Evolutionary conservation across 768 basidiomycete genomes (phyloP), one percentile per base, ranked within the genome.

Genomic region (Udeniomyces megalosporus): DNA sequence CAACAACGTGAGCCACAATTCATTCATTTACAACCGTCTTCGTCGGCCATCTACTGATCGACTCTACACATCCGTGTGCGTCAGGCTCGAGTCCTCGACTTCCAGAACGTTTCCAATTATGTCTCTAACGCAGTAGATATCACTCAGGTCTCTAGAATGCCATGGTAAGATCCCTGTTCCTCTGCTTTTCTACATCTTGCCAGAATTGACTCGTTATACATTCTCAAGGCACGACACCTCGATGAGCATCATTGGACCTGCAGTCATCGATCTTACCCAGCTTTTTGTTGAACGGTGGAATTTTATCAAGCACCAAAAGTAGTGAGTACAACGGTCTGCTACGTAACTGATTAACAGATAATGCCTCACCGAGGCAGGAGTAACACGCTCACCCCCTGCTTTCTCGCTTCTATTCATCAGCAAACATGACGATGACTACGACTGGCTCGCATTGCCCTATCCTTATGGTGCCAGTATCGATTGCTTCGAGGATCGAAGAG

Each of bases 251-350:
- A 76, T 78, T 15, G 95, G 85, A 7, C 80, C 87, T 1, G 82
- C 80, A 17, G 91, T 95, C 4, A 77, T 97, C 60, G 95, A 99
- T 70, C 80, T 97, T 22, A 81, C 83, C 15, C 91, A 95, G 73
- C 91, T 95, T 76, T 99, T 93, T 64, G 76, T 85, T 14, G 93
- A 96, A 72, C 78, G 88, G 24, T 71, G 71, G 71, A 90, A 91
- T 69, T 86, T 88, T 69, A 75, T 92, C 66, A 89, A 89, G 79
- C 83, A 81, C 69, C 80, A 86, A 69, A 91, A 76, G 69, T 77
- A 77, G 38, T 42, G 38, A 42, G 38, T 63, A 65, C n/a, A 65
- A 15, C 67, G n/a, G 7, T 15, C 47, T 48, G 12, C 44, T 45
- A n/a, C 44, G 44, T 45, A 26, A 4, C 26, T 48, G 47, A 14